Base-by-base conservation (phyloP, 352 stramenopile species). In the Phytophthora sp. region DNA sequence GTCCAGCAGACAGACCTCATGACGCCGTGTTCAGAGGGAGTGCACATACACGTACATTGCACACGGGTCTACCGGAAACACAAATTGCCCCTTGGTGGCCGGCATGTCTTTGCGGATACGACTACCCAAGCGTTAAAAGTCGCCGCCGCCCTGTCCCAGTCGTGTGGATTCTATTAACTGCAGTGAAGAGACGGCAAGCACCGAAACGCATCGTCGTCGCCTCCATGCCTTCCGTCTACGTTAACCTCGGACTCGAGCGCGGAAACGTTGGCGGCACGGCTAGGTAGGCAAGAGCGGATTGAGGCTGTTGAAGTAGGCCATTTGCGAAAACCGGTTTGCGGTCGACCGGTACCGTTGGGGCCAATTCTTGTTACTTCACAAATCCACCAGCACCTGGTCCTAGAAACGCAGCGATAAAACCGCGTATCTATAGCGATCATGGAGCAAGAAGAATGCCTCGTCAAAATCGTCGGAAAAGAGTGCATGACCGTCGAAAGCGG, bases 401-500 rank as follows among this genome's bases (percentile, higher is more conserved):
- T 45, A 46, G 48, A 45, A 6, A 56, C 48, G 48, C 48, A 45
- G 13, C 46, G 21, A n/a, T n/a, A n/a, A n/a, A 28, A 45, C 37
- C 34, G 48, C 48, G 48, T 46, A 44, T 56, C 48, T 56, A 46
- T 54, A 54, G 23, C 34, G 35, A 45, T n/a, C n/a, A n/a, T n/a
- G n/a, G n/a, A n/a, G n/a, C n/a, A n/a, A n/a, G n/a, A n/a, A n/a
- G n/a, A n/a, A n/a, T n/a, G n/a, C n/a, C n/a, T n/a, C n/a, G n/a
- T 30, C 21, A 18, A 31, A 26, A 52, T 39, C 44, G 46, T 43
- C 32, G 32, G 32, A 54, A 54, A 23, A 11, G n/a, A 8, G 23
- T 13, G 20, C 37, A 17, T n/a, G 37, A 43, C 23, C 37, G 18
- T 17, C 37, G 12, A 43, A 26, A 43, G 17, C 17, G 9, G 17